These are phyloP conservation scores for Trichoderma sp. DNA, from an alignment of 2,329 filamentous ascomycete species.

Conservation along the genomic window DNA sequence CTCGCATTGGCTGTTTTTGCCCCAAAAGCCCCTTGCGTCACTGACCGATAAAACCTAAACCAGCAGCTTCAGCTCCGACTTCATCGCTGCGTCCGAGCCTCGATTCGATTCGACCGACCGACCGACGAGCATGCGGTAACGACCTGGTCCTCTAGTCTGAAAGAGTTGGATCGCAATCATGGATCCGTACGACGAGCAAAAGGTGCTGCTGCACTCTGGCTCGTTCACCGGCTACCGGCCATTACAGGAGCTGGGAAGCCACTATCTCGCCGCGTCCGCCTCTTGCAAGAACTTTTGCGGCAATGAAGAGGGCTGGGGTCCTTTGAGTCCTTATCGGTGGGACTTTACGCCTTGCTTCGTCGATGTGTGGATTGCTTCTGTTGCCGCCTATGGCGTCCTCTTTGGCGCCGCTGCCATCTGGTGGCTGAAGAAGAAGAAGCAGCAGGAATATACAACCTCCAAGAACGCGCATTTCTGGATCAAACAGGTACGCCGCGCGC, in stretches of 20 bases:
- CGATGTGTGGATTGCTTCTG: conserved; percentile 79
- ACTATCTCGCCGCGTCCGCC: conserved; percentile 57
- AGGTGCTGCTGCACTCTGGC: conserved; percentile 53
- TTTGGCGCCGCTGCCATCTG: conserved; percentile 74
- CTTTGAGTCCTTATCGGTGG: conserved; percentile 79
- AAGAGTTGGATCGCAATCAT: conserved; percentile 26
- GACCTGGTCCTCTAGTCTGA: background rate
- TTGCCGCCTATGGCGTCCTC: conserved; percentile 76
- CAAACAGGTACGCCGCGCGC: conserved; percentile 65
- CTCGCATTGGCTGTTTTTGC: background rate
- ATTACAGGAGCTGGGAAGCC: conserved; percentile 48
- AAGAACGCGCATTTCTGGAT: conserved; percentile 92
- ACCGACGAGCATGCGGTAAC: conserved; percentile 23
- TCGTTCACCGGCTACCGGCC: conserved; percentile 60
- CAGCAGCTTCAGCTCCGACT: background rate
- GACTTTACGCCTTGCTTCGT: conserved; percentile 98
- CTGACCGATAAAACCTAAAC: conserved; percentile 13
- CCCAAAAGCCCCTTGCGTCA: conserved; percentile 9
- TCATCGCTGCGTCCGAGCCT: conserved; percentile 1
- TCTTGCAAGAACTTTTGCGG: conserved; percentile 69
- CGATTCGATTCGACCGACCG: conserved; percentile 20
- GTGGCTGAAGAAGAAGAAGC: conserved; percentile 71
- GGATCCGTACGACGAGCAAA: conserved; percentile 39
- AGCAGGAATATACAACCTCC: conserved; percentile 60
- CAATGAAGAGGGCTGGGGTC: conserved; percentile 93